Evolutionary conservation across 805 yeast genomes (phyloP).

Genomic region (Wickerhamiella galacta): DNA sequence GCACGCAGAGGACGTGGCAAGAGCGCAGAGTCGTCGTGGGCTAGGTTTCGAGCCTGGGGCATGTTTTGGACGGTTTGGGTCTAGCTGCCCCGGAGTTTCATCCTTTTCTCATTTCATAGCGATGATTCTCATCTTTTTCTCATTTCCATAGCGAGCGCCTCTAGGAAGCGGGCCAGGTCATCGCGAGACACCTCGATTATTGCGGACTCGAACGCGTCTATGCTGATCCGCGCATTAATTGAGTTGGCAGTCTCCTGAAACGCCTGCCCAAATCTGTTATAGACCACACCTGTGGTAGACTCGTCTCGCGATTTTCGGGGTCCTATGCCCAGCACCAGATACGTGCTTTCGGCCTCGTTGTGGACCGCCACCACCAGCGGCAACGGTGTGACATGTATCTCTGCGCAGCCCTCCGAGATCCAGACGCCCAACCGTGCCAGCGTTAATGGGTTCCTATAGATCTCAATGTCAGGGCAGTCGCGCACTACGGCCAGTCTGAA

Average conservation of each 20-base stretch:
- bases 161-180: constrained; percentile 76
- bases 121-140: constrained; percentile 4
- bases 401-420: constrained; percentile 81
- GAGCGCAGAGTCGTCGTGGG: too few relatives aligned
- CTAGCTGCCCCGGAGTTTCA: too few relatives aligned
- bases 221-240: constrained; percentile 75
- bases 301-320: constrained; percentile 50
- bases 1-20: too few relatives aligned
- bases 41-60: too few relatives aligned
- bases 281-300: constrained; percentile 13
- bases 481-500: constrained; percentile 76
- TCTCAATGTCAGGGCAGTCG: constrained; percentile 67
- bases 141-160: constrained; percentile 42
- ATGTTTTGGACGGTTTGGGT: too few relatives aligned
- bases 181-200: constrained; percentile 80
- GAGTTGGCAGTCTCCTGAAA: constrained; percentile 74
- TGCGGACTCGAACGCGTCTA: constrained; percentile 90
- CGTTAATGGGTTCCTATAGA: constrained; percentile 76
- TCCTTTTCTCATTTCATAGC: too few relatives aligned
- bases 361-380: constrained; percentile 80
- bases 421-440: constrained; percentile 73
- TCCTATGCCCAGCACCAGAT: constrained; percentile 76
- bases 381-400: constrained; percentile 43
- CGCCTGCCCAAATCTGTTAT: constrained; percentile 73
- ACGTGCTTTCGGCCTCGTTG: constrained; percentile 56